phyloP scores from a whole-genome alignment of 176 grass and related monocot genomes.

The Bolboschoenus planiculmis region DNA sequence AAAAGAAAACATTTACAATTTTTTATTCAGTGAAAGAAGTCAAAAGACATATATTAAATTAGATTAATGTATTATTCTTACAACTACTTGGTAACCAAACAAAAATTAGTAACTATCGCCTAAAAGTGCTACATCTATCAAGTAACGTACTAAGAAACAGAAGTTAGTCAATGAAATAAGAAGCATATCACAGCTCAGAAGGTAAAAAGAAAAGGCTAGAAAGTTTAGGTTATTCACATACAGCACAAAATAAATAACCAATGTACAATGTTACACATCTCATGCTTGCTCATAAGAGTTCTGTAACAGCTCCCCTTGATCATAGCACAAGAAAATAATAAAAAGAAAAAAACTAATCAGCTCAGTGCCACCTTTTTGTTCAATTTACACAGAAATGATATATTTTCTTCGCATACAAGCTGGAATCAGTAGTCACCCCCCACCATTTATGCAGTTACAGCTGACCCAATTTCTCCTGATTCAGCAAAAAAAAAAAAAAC shows the following conservation, averaged over 20 bases:
- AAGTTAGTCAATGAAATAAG: neutral
- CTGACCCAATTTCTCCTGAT: constrained; percentile 57
- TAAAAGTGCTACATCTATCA: neutral
- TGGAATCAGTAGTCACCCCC: neutral
- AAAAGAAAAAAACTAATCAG: neutral
- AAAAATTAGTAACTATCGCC: neutral
- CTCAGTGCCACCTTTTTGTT: neutral
- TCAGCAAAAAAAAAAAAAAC: constrained; percentile 8
- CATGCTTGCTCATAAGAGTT: constrained; percentile 9
- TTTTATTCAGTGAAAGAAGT: too few species aligned
- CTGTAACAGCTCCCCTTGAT: neutral
- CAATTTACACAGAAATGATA: neutral
- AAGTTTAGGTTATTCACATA: constrained; percentile 28
- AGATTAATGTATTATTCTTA: too few species aligned
- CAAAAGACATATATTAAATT: too few species aligned
- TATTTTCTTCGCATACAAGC: neutral
- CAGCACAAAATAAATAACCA: constrained; percentile 14
- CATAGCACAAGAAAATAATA: neutral
- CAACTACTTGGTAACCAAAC: too few species aligned
- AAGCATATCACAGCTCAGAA: neutral
- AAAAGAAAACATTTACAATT: too few species aligned
- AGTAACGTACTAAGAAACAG: neutral
- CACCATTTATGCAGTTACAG: constrained; percentile 15
- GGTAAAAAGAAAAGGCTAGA: neutral
- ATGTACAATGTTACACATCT: constrained; percentile 16